Evolutionary conservation across 2,329 filamentous ascomycete species (phyloP).

Genomic region (Calonectria montana): DNA sequence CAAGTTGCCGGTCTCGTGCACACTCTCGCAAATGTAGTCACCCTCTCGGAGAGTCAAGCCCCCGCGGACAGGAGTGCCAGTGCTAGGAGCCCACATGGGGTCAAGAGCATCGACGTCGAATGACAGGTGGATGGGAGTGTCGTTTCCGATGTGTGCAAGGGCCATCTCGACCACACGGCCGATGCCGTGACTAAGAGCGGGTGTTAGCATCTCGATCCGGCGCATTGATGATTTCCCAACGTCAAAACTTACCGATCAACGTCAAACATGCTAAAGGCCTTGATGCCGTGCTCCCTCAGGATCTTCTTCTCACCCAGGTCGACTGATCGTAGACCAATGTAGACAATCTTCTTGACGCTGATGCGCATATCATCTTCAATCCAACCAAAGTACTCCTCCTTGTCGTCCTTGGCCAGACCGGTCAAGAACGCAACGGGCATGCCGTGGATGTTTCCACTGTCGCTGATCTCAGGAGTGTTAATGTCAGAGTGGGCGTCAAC

Average conservation of each 20-base stretch:
- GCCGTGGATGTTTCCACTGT: slow-evolving; percentile 94
- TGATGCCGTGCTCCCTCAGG: slow-evolving; percentile 87
- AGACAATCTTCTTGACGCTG: slow-evolving; percentile 88
- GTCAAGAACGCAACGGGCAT: slow-evolving; percentile 97
- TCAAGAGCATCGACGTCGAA: slow-evolving; percentile 98
- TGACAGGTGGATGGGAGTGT: slow-evolving; percentile 96
- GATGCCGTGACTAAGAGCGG: slow-evolving; percentile 78
- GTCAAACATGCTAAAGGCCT: slow-evolving; percentile 98
- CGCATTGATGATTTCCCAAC: not conserved
- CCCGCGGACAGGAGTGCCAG: slow-evolving; percentile 92
- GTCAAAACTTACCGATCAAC: slow-evolving; percentile 77
- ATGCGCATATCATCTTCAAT: slow-evolving; percentile 76
- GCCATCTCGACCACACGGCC: slow-evolving; percentile 98
- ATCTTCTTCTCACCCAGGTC: slow-evolving; percentile 95
- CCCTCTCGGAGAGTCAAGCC: slow-evolving; percentile 94
- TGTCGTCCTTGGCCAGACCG: slow-evolving; percentile 81
- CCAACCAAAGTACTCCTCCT: slow-evolving; percentile 90
- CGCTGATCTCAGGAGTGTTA: slow-evolving; percentile 92
- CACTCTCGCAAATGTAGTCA: slow-evolving; percentile 93
- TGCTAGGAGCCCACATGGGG: slow-evolving; percentile 95
- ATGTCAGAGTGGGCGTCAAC: slow-evolving; percentile 98
- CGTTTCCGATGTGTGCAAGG: slow-evolving; percentile 91
- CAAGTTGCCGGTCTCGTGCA: slow-evolving; percentile 82
- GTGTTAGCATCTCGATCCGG: slow-evolving; percentile 17
- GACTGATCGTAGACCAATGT: slow-evolving; percentile 94